Evolutionary conservation across 2,329 filamentous ascomycete species (phyloP), one percentile per base, ranked within the genome.

Genomic region (Rhynchosporium secalis): DNA sequence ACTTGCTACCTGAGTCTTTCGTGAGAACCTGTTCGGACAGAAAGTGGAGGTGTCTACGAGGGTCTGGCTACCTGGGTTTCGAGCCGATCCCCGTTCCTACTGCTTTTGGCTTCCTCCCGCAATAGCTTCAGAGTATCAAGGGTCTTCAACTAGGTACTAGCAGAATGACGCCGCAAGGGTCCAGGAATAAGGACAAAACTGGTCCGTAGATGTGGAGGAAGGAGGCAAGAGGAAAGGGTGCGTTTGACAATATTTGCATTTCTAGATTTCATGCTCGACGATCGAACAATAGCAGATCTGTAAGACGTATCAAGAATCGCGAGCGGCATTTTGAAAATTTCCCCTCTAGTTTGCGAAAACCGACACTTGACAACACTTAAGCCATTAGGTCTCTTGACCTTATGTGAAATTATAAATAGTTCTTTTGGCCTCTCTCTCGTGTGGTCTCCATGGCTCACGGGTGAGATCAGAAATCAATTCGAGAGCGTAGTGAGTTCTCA

Each of bases 1-100:
- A 20, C 3, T 56, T 56, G 13, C 26, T 33, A 33, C 26, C 20
- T 10, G 15, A 56, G 54, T 45, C 40, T 38, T 46, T 56, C 38
- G 8, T 46, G 28, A 56, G 15, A 31, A 13, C 33, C 31, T 56
- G 54, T 28, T 45, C 43, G 29, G n/a, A 29, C n/a, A 20, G 28
- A 31, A 56, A 33, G 54, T n/a, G 28, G 41, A 31, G 28, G 40
- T 36, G 26, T 28, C 33, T 40, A 8, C 6, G 40, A 56, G 54
- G 40, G 36, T 52, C 38, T 56, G 31, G 52, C 54, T 15, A 46
- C 45, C 41, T 29, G 40, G 38, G 40, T n/a, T 40, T 54, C 20
- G 10, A 3, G 20, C 45, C n/a, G 40, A 56, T 38, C n/a, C n/a
- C 20, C 4, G 12, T 45, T 40, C 54, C 12, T 40, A 20, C 31